phyloP scores from a whole-genome alignment of 179 eudicot genomes.

The Sideroxylon spinosum region DNA sequence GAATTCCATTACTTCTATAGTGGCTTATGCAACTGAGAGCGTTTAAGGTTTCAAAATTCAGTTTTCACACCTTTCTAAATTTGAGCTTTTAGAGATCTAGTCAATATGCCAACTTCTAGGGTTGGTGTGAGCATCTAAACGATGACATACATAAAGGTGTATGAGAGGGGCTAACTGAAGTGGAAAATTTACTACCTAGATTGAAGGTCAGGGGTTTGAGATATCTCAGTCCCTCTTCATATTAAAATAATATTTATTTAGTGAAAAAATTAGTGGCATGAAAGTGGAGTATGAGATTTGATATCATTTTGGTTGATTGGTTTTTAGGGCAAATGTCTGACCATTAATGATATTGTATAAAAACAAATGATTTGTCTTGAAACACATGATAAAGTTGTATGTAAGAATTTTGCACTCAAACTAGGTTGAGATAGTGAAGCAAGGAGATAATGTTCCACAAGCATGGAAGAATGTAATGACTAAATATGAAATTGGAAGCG shows the following conservation, averaged over 20 bases:
- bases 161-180: too few species aligned
- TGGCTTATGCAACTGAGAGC: neutral
- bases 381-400: neutral
- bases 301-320: neutral
- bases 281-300: constrained; percentile 2
- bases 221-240: too few species aligned
- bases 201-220: too few species aligned
- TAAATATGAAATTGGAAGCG: neutral
- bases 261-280: neutral
- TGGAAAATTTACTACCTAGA: too few species aligned
- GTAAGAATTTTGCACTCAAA: neutral
- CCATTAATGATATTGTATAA: too few species aligned
- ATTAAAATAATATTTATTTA: too few species aligned
- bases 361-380: neutral
- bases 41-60: neutral
- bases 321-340: neutral
- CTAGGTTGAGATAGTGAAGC: neutral
- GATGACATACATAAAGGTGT: neutral
- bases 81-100: neutral
- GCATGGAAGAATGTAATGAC: neutral
- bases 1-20: neutral
- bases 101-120: neutral
- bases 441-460: neutral
- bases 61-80: neutral
- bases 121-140: neutral